These are phyloP conservation scores for Hypocreales sp. DNA, from an alignment of 2,329 filamentous ascomycete species.

Conservation along the genomic window DNA sequence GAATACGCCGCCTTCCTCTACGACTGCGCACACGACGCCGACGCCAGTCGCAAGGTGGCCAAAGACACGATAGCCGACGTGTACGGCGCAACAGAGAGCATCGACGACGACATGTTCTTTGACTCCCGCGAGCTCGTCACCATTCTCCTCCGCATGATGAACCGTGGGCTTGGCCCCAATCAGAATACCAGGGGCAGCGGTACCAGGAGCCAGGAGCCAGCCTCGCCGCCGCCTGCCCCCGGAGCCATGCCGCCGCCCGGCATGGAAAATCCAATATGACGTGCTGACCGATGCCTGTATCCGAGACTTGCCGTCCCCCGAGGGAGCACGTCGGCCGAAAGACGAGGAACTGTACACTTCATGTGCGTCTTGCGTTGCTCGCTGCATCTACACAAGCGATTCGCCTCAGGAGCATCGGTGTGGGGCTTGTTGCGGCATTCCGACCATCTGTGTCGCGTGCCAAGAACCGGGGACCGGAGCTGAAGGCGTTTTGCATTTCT, in stretches of 20 bases:
- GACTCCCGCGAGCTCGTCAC: constrained; percentile 83
- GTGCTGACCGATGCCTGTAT: too few species aligned
- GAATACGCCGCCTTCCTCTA: constrained; percentile 90
- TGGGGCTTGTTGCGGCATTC: too few species aligned
- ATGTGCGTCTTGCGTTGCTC: too few species aligned
- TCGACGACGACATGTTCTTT: constrained; percentile 90
- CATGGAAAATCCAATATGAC: constrained; percentile 29
- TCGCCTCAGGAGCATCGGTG: too few species aligned
- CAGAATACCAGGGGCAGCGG: too few species aligned
- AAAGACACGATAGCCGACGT: constrained; percentile 77
- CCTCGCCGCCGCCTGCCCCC: background rate
- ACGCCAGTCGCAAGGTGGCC: constrained; percentile 61
- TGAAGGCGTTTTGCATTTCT: background rate
- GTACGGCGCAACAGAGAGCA: constrained; percentile 78
- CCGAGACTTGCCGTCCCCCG: too few species aligned
- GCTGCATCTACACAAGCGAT: too few species aligned
- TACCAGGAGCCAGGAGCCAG: background rate
- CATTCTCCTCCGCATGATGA: constrained; percentile 78
- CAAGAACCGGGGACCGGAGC: too few species aligned
- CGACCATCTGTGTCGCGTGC: too few species aligned
- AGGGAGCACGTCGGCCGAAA: too few species aligned
- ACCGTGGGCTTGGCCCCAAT: constrained; percentile 37
- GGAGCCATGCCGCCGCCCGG: constrained; percentile 14
- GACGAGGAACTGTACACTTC: too few species aligned
- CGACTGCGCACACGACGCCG: constrained; percentile 75